A percentile compares a stretch with the other conserved stretches of the same genome.
These are phyloP conservation scores for Nitzschia sp. DNA, from an alignment of 108 stramenopile genomes.

Conservation along the genomic window DNA sequence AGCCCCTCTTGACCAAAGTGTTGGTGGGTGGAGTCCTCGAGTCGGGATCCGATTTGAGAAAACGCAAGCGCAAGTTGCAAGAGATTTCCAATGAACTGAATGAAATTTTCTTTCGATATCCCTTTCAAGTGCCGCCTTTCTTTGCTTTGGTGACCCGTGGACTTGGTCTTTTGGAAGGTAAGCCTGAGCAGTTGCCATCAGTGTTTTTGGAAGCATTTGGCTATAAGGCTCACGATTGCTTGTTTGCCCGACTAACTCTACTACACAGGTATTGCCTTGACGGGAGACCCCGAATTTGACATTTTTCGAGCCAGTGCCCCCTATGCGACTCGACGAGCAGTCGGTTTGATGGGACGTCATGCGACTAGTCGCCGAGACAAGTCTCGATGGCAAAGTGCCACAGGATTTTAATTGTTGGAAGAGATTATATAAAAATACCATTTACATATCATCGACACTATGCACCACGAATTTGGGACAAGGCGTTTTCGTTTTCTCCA, in stretches of 20 bases:
- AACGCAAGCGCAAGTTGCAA: slow-evolving; percentile 75
- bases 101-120: slow-evolving; percentile 86
- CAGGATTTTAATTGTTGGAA: neutral
- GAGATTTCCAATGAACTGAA: slow-evolving; percentile 89
- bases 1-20: slow-evolving; percentile 75
- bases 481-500: no score
- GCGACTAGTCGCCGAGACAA: neutral
- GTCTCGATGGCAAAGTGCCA: neutral
- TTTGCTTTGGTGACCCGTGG: slow-evolving; percentile 92
- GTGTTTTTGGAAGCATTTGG: no score
- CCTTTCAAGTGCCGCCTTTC: slow-evolving; percentile 89
- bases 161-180: slow-evolving; percentile 82
- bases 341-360: slow-evolving; percentile 26
- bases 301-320: slow-evolving; percentile 89
- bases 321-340: slow-evolving; percentile 64
- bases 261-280: slow-evolving; percentile 71
- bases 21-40: slow-evolving; percentile 79
- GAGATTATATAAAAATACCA: no score
- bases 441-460: no score
- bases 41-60: slow-evolving; percentile 68
- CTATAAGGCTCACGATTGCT: no score
- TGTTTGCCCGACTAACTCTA: no score
- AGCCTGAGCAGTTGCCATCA: no score
- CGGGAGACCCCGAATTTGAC: slow-evolving; percentile 88
- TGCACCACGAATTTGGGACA: no score